These are phyloP conservation scores for Parascedosporium putredinis DNA, from an alignment of 2,329 filamentous ascomycete species.

Conservation along the genomic window DNA sequence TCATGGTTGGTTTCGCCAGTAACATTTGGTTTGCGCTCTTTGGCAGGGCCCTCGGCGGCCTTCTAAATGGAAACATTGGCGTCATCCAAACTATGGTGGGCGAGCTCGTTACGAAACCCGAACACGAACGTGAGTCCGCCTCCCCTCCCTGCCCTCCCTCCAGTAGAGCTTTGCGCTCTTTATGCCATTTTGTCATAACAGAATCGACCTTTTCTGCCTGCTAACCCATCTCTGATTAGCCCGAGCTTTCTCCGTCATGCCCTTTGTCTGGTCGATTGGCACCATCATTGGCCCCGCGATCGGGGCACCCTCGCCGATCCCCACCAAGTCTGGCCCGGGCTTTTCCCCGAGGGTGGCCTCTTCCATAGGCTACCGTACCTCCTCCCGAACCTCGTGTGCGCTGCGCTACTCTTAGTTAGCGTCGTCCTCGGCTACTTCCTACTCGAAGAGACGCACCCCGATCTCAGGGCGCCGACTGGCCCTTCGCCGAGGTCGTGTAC, in stretches of 20 bases:
- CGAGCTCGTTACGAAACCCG: conserved; percentile 71
- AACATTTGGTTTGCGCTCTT: conserved; percentile 77
- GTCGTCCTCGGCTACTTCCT: conserved; percentile 72
- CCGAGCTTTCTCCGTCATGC: conserved; percentile 82
- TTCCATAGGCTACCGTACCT: conserved; percentile 79
- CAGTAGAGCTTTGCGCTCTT: conserved; percentile 6
- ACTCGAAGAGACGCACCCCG: conserved; percentile 81
- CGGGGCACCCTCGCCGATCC: conserved; percentile 81
- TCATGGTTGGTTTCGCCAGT: conserved; percentile 71
- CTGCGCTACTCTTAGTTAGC: conserved; percentile 63
- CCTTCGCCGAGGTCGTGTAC: conserved; percentile 37
- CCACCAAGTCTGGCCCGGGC: conserved; percentile 57
- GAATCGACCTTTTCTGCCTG: background rate
- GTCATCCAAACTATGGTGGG: conserved; percentile 92
- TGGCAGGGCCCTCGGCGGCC: conserved; percentile 66
- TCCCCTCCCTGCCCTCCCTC: background rate
- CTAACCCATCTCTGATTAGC: conserved; percentile 34
- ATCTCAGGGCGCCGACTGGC: conserved; percentile 23
- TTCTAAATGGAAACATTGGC: conserved; percentile 85
- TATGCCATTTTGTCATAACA: conserved; percentile 11
- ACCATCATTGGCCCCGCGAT: conserved; percentile 84
- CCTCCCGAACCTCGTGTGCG: conserved; percentile 80
- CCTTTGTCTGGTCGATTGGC: conserved; percentile 85
- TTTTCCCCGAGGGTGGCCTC: conserved; percentile 57
- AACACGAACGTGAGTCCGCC: conserved; percentile 65